Percentiles rank a stretch among this genome's conserved stretches.
These are phyloP conservation scores for Fagopyrum homotropicum DNA, from an alignment of 148 eudicot genomes.

Conservation along the genomic window DNA sequence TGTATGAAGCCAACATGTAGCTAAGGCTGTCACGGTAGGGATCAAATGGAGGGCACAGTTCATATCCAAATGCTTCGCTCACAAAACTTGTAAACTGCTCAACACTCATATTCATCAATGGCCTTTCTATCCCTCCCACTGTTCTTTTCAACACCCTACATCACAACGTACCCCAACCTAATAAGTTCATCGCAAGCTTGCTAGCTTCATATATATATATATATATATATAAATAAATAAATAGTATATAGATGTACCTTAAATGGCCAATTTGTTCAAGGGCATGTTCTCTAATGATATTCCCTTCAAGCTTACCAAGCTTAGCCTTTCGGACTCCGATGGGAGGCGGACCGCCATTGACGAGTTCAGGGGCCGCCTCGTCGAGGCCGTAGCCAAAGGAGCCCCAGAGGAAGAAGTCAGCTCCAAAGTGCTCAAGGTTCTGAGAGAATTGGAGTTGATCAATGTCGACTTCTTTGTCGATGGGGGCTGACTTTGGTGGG, in stretches of 20 bases:
- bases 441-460: slow-evolving; percentile 48
- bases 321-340: slow-evolving; percentile 65
- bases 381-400: slow-evolving; percentile 68
- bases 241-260: slow-evolving; percentile 27
- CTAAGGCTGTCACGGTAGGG: slow-evolving; percentile 61
- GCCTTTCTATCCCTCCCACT: slow-evolving; percentile 67
- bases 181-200: too few relatives aligned
- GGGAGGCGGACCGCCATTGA: slow-evolving; percentile 69
- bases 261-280: slow-evolving; percentile 72
- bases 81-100: slow-evolving; percentile 40
- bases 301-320: slow-evolving; percentile 30
- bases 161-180: background rate
- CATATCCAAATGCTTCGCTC: slow-evolving; percentile 44
- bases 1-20: slow-evolving; percentile 53
- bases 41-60: slow-evolving; percentile 61
- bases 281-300: slow-evolving; percentile 49
- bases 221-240: too few relatives aligned
- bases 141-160: slow-evolving; percentile 49
- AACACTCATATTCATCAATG: slow-evolving; percentile 51
- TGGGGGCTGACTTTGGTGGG: slow-evolving; percentile 30
- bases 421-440: slow-evolving; percentile 62
- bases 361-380: slow-evolving; percentile 42
- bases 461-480: slow-evolving; percentile 30
- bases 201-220: too few relatives aligned
- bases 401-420: slow-evolving; percentile 59